Base-by-base conservation (phyloP, 352 stramenopile genomes). In the Phytopythium sindhum region DNA sequence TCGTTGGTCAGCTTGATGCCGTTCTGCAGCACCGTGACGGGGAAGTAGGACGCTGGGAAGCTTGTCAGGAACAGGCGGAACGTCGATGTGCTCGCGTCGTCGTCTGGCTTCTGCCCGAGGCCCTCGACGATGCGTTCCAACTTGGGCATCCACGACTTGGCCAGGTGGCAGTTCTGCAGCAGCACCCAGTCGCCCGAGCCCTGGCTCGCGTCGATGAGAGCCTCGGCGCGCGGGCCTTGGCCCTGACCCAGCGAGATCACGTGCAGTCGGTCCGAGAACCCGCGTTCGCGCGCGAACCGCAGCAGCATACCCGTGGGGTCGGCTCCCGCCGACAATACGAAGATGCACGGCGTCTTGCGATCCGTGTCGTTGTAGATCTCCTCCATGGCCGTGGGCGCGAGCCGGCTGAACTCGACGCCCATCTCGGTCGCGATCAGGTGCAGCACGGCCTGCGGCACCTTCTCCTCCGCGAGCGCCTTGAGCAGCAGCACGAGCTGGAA, bases 1-100 rank as follows among this genome's bases (percentile, higher is more conserved):
- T 98, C 91, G 53, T 97, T 97, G 7, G 91, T 98, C 29, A 98
- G 80, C 61, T 98, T 98, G 62, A 98, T 95, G 12, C 93, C 90
- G 55, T 97, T 97, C 64, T 98, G 91, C 3, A 98, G 73, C 41
- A 98, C 87, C 0, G 89, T 95, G 1, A 98, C 90, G 0, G 93
- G 93, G 68, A 98, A 98, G 64, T 98, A 98, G 0, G 79, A 62
- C 0, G 90, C 90, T 3, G 94, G 93, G 48, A 97, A 96, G 44
- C 91, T 98, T 35, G 94, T 98, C 17, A 98, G 75, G 67, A 93
- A 98, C 15, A 98, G 77, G 0, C 94, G 81, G 68, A 98, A 98
- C 1, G 78, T 88, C 26, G 77, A n/a, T 17, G 75, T 62, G 33
- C 81, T 86, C 44, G 81, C 69, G 11, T 87, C 77, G 1, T 84